Conservation (phyloP, 805 yeast genomes). For the Myxozyma melibiosi region DNA sequence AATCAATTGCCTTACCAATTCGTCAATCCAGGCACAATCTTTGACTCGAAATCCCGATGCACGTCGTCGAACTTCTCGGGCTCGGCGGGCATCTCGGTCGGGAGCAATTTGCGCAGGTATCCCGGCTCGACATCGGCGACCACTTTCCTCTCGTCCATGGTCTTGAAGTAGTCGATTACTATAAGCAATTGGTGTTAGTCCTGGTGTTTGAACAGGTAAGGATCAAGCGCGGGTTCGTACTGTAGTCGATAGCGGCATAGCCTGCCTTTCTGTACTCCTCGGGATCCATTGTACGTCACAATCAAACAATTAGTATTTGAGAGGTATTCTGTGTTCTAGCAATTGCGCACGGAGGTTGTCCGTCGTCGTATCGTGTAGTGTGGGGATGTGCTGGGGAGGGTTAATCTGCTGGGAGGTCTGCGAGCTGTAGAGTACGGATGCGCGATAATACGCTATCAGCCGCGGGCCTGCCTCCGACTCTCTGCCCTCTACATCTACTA, state of each 20-base stretch:
- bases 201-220: neutral
- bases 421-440: too few species aligned
- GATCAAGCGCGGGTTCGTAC: constrained; percentile 6
- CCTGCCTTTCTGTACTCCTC: constrained; percentile 35
- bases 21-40: constrained; percentile 35
- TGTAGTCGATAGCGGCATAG: constrained; percentile 34
- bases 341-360: neutral
- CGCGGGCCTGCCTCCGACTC: too few species aligned
- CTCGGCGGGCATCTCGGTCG: constrained; percentile 31
- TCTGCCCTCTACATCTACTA: too few species aligned
- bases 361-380: too few species aligned
- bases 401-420: too few species aligned
- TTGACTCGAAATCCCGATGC: constrained; percentile 27
- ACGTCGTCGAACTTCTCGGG: constrained; percentile 34
- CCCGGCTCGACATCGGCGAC: constrained; percentile 35
- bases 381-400: too few species aligned
- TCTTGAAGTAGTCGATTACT: constrained; percentile 33
- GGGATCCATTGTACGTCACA: constrained; percentile 25
- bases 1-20: constrained; percentile 27
- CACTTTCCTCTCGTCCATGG: constrained; percentile 20
- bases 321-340: neutral
- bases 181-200: neutral
- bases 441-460: too few species aligned
- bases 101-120: constrained; percentile 29
- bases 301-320: neutral